Base-by-base conservation (phyloP, 2,329 filamentous ascomycete species). In the Diplocarpon rosae region DNA sequence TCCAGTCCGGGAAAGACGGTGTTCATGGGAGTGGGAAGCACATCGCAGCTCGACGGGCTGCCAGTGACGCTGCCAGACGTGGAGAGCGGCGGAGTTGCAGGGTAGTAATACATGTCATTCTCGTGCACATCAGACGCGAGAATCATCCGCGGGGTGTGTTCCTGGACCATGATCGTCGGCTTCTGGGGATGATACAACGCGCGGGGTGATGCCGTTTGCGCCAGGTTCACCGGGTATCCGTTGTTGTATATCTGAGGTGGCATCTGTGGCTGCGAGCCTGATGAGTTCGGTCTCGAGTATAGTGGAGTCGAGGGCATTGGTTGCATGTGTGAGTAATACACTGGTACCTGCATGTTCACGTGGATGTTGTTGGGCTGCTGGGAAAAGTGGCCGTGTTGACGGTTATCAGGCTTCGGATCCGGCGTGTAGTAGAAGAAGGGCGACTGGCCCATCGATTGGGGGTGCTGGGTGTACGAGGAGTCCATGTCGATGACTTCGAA, bases 351-450 rank as follows among this genome's bases (percentile, higher is more conserved):
- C 55, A 62, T 65, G 65, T 59, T 53, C 60, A 69, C 66, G 55
- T 71, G 71, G 55, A 62, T 65, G 65, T 59, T 53, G 36, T 42
- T 67, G 63, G 68, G 73, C 46, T 74, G 72, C 50, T 78, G 75
- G 52, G 80, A 76, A 70, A 87, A 89, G 66, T 85, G 80, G 43
- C 78, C 78, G 66, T 89, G 82, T 61, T 84, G 83, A 59, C 80
- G 75, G 59, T 75, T 74, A 62, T 88, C 83, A 51, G 78, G 71
- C 63, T 77, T 80, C 52, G 81, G 73, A 56, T 92, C 85, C 54
- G 83, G 79, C 59, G 78, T 82, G 71, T 90, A 94, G 73, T 89
- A 92, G 75, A 85, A 89, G 72, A 88, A 93, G 47, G 84, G 71
- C 54, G 80, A 76, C 67, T 85, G 82, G 50, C 74, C 78, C 72